These are phyloP conservation scores for Claviceps sp. DNA, from an alignment of 2,329 filamentous ascomycete genomes.

Conservation along the genomic window DNA sequence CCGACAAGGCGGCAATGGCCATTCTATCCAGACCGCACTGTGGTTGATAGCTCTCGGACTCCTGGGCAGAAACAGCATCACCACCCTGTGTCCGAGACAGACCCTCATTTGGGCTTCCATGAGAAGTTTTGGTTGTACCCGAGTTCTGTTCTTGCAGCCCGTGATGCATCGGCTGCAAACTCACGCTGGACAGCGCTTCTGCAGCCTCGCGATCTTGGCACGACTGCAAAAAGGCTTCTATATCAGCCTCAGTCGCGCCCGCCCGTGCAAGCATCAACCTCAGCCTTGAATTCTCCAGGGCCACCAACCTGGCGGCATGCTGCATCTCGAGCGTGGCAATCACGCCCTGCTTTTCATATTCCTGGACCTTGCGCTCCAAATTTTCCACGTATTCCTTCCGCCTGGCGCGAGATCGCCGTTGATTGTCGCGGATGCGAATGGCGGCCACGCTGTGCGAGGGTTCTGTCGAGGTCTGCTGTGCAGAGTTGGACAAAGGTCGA, in stretches of 20 bases:
- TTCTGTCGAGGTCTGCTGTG: constrained; percentile 5
- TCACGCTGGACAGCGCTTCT: constrained; percentile 11
- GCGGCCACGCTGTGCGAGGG: constrained; percentile 18
- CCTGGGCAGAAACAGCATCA: not conserved
- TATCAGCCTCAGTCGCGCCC: constrained; percentile 24
- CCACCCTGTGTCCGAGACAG: not conserved
- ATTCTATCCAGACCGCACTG: not conserved
- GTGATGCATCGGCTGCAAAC: constrained; percentile 6
- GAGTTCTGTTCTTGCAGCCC: constrained; percentile 1
- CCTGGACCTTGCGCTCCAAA: constrained; percentile 31
- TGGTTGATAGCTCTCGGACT: not conserved
- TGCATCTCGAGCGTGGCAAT: constrained; percentile 41
- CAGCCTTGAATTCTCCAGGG: constrained; percentile 32
- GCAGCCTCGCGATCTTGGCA: constrained; percentile 20
- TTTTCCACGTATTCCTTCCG: constrained; percentile 35
- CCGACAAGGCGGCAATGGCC: not conserved
- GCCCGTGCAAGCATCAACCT: constrained; percentile 26
- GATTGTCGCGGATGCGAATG: constrained; percentile 35
- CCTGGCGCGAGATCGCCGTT: constrained; percentile 38
- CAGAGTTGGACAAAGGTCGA: not conserved
- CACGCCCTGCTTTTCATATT: constrained; percentile 33
- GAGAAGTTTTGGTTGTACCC: not conserved
- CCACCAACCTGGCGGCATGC: constrained; percentile 34
- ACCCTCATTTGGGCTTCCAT: not conserved
- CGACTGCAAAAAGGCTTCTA: constrained; percentile 26